phyloP scores from a whole-genome alignment of 805 yeast genomes.

The Saitoella complicata region DNA sequence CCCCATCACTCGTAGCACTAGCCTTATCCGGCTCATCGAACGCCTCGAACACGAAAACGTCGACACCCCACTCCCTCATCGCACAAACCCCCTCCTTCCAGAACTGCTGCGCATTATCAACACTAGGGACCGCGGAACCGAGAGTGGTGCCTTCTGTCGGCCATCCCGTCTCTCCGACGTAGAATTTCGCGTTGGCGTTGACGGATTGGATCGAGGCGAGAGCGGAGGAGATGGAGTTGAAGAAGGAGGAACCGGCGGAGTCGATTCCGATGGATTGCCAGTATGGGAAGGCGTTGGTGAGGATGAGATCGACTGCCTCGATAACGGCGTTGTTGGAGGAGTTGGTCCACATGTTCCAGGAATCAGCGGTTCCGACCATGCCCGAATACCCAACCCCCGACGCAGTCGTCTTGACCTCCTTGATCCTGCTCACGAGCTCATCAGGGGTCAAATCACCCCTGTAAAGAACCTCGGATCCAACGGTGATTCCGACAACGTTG shows the following conservation, averaged over 20 bases:
- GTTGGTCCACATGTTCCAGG: constrained; percentile 85
- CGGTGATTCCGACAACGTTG: constrained; percentile 61
- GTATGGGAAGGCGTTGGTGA: constrained; percentile 93
- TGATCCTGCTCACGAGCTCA: constrained; percentile 50
- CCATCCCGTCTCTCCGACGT: constrained; percentile 97
- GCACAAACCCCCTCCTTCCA: constrained; percentile 88
- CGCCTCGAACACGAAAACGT: constrained; percentile 86
- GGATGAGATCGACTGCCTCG: constrained; percentile 65
- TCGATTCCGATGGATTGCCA: constrained; percentile 91
- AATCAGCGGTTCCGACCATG: constrained; percentile 79
- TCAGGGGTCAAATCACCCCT: constrained; percentile 70
- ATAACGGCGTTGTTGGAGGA: constrained; percentile 57
- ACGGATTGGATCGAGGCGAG: constrained; percentile 69
- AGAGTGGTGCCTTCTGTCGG: constrained; percentile 71
- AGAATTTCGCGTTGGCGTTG: constrained; percentile 61
- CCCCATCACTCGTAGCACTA: no score
- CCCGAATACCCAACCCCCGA: constrained; percentile 43
- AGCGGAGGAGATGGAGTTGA: constrained; percentile 96
- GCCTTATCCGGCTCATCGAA: constrained; percentile 51
- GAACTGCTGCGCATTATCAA: constrained; percentile 41
- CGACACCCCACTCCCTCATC: constrained; percentile 89
- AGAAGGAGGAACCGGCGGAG: constrained; percentile 80
- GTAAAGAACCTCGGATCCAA: constrained; percentile 92
- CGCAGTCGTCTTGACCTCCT: constrained; percentile 43
- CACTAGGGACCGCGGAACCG: constrained; percentile 71